A percentile compares a stretch with the other conserved stretches of the same genome.
Conservation (phyloP, 768 basidiomycete species). For the Mycena haematopus region DNA sequence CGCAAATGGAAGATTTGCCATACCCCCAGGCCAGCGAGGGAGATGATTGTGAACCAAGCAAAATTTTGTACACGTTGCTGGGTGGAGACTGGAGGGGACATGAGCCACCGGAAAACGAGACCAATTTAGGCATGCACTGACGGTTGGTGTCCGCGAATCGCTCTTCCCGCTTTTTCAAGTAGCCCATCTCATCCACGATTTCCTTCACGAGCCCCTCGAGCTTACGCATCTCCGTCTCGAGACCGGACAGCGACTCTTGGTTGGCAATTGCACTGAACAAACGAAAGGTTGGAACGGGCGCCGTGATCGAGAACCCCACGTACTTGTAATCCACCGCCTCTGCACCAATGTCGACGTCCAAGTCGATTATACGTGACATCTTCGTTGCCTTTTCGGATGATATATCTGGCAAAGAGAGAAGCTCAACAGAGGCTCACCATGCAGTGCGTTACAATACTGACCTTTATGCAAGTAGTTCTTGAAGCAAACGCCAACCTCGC, state of each 20-base stretch:
- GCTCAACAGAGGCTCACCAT: not conserved
- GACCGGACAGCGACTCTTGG: conserved; percentile 92
- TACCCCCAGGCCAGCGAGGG: conserved; percentile 78
- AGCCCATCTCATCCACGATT: conserved; percentile 91
- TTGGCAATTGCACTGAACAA: conserved; percentile 90
- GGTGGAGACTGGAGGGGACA: conserved; percentile 73
- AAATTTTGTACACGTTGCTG: conserved; percentile 92
- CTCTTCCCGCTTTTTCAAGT: conserved; percentile 90
- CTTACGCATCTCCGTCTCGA: conserved; percentile 99
- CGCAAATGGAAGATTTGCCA: conserved; percentile 98
- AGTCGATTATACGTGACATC: conserved; percentile 76
- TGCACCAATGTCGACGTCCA: conserved; percentile 97
- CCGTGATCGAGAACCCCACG: conserved; percentile 36
- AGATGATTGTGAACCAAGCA: conserved; percentile 84
- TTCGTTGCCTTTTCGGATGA: conserved; percentile 53
- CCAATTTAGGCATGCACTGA: conserved; percentile 48
- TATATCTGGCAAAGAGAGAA: conserved; percentile 44
- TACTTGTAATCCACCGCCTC: conserved; percentile 99
- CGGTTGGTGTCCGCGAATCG: conserved; percentile 89
- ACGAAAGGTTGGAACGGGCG: not conserved
- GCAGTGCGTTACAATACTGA: conserved; percentile 45
- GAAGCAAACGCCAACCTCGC: conserved; percentile 96
- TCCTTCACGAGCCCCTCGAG: conserved; percentile 95
- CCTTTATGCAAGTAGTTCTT: conserved; percentile 79
- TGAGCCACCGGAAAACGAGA: too few relatives aligned